phyloP scores from a whole-genome alignment of 106 monocot genomes.

The Platanthera guangdongensis region DNA sequence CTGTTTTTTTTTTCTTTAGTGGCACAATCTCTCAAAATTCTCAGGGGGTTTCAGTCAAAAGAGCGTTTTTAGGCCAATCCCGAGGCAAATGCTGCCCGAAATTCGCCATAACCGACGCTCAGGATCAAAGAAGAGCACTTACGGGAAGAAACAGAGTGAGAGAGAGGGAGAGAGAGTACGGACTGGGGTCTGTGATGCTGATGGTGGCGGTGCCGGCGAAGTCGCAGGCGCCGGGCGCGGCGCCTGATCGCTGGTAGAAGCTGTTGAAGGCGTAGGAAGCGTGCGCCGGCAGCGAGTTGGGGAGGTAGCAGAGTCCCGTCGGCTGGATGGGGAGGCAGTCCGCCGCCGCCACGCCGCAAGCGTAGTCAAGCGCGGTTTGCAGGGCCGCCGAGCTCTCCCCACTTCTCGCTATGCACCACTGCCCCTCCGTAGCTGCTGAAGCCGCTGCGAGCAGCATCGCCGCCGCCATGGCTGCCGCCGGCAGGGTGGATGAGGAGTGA shows the following conservation, averaged over 20 bases:
- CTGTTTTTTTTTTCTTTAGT: too few relatives aligned
- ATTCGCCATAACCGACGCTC: not conserved
- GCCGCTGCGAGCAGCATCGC: not conserved
- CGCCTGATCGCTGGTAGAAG: conserved; percentile 50
- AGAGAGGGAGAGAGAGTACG: not conserved
- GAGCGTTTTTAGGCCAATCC: too few relatives aligned
- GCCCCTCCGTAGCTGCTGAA: not conserved
- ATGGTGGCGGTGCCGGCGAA: conserved; percentile 69
- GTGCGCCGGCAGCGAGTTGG: conserved; percentile 72
- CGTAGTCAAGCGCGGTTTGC: conserved; percentile 56
- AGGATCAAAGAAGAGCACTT: not conserved
- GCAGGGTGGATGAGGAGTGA: not conserved
- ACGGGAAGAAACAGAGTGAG: not conserved
- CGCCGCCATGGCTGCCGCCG: not conserved
- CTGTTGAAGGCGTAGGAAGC: conserved; percentile 88
- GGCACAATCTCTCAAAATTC: too few relatives aligned
- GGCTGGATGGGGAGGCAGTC: conserved; percentile 66
- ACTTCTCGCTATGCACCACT: conserved; percentile 43
- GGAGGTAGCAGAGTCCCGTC: conserved; percentile 66
- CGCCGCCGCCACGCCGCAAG: conserved; percentile 37
- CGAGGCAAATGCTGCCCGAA: not conserved
- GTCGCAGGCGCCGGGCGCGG: conserved; percentile 61
- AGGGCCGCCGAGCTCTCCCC: conserved; percentile 10
- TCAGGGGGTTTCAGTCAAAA: too few relatives aligned
- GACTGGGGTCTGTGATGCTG: conserved; percentile 57